Percentiles rank a stretch among this genome's conserved stretches.
phyloP scores from a whole-genome alignment of 345 rosid genomes.

The Salix brachista region DNA sequence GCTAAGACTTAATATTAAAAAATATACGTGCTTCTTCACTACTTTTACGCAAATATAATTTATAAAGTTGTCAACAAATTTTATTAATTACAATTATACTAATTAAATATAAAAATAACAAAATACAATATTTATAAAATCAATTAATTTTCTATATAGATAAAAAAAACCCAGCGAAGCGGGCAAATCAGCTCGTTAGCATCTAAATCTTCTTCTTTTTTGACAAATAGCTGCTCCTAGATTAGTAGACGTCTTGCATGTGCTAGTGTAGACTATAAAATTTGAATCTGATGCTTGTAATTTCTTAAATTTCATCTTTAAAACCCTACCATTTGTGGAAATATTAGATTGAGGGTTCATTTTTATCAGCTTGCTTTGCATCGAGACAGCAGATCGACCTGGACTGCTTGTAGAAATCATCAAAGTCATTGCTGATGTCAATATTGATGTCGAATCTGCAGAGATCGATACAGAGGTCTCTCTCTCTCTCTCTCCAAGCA shows the following conservation, averaged over 20 bases:
- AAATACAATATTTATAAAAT: too few relatives aligned
- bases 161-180: too few relatives aligned
- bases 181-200: too few relatives aligned
- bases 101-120: too few relatives aligned
- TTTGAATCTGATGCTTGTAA: neutral
- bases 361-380: slow-evolving; percentile 62
- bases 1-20: too few relatives aligned
- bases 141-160: too few relatives aligned
- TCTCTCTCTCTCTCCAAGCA: slow-evolving; percentile 2
- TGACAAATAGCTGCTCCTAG: neutral
- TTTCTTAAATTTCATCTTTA: neutral
- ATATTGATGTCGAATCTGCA: slow-evolving; percentile 83
- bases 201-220: neutral
- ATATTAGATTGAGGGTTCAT: neutral
- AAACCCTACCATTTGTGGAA: neutral
- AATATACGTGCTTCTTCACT: too few relatives aligned
- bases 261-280: neutral
- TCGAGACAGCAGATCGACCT: slow-evolving; percentile 95
- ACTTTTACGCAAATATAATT: too few relatives aligned
- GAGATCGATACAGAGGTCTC: slow-evolving; percentile 90
- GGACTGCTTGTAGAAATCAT: slow-evolving; percentile 90
- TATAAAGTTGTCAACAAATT: too few relatives aligned
- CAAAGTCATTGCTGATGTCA: slow-evolving; percentile 70
- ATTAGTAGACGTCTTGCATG: neutral
- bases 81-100: too few relatives aligned